Conservation (phyloP, 2,329 filamentous ascomycete species). For the Aspergillus costaricaensis region DNA sequence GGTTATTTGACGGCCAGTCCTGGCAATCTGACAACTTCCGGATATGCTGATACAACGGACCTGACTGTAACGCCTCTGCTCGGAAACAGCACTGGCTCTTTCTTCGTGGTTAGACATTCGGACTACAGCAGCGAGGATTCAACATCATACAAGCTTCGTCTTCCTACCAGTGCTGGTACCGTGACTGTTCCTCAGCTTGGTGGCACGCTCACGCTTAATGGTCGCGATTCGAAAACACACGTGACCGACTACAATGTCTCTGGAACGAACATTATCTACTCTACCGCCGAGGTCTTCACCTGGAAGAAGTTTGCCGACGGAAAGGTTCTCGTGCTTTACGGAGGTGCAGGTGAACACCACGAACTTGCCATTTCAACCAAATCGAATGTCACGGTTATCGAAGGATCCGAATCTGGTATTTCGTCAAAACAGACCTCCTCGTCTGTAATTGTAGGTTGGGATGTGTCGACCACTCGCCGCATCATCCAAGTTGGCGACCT, state of each 20-base stretch:
- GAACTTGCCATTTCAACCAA: slow-evolving; percentile 41
- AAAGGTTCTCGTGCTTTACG: slow-evolving; percentile 50
- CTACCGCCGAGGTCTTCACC: slow-evolving; percentile 48
- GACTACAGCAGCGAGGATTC: slow-evolving; percentile 62
- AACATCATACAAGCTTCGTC: slow-evolving; percentile 63
- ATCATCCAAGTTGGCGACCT: slow-evolving; percentile 47
- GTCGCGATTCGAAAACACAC: slow-evolving; percentile 49
- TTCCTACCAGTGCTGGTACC: slow-evolving; percentile 49
- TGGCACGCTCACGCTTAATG: slow-evolving; percentile 40
- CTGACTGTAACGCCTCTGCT: slow-evolving; percentile 64
- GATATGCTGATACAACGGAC: slow-evolving; percentile 57
- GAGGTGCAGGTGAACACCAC: slow-evolving; percentile 42
- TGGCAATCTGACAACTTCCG: slow-evolving; percentile 42
- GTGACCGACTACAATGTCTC: slow-evolving; percentile 45
- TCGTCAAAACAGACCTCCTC: slow-evolving; percentile 31
- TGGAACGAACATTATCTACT: slow-evolving; percentile 45
- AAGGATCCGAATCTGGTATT: slow-evolving; percentile 36
- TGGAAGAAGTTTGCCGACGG: slow-evolving; percentile 62
- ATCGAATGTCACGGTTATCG: slow-evolving; percentile 30
- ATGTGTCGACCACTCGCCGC: slow-evolving; percentile 52
- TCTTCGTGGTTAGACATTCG: slow-evolving; percentile 66
- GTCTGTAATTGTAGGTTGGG: slow-evolving; percentile 52
- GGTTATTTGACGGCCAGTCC: slow-evolving; percentile 65
- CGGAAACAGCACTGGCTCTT: slow-evolving; percentile 54
- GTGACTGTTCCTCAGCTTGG: slow-evolving; percentile 46